phyloP scores from a whole-genome alignment of 2,329 filamentous ascomycete genomes.

The Knufia fluminis region DNA sequence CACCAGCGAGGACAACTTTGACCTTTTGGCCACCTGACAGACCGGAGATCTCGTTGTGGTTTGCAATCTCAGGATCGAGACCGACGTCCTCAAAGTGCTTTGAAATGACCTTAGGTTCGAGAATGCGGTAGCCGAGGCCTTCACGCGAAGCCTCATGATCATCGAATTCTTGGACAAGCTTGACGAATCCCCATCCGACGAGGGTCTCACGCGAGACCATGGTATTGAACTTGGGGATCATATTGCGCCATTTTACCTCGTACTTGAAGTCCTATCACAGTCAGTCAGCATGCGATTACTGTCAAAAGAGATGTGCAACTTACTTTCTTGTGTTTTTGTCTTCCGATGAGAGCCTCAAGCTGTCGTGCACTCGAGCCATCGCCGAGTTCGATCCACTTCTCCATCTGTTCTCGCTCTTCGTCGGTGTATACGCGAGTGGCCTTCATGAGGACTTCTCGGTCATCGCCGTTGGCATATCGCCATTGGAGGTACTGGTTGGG shows the following conservation, averaged over 20 bases:
- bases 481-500: constrained; percentile 98
- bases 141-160: constrained; percentile 98
- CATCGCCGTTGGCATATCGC: constrained; percentile 95
- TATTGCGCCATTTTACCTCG: constrained; percentile 65
- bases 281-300: not conserved
- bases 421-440: constrained; percentile 84
- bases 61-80: constrained; percentile 93
- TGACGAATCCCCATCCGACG: constrained; percentile 73
- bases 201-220: constrained; percentile 91
- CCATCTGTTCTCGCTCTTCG: constrained; percentile 81
- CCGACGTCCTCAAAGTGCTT: constrained; percentile 98
- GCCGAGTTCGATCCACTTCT: constrained; percentile 73
- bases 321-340: constrained; percentile 97
- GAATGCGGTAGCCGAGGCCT: constrained; percentile 87
- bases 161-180: constrained; percentile 95
- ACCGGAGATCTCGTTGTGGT: constrained; percentile 96
- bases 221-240: constrained; percentile 86
- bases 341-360: constrained; percentile 83
- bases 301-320: constrained; percentile 80
- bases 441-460: constrained; percentile 95
- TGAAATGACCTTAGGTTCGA: constrained; percentile 86
- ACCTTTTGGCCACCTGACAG: constrained; percentile 97
- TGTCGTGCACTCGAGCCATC: constrained; percentile 71
- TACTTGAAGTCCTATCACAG: constrained; percentile 18
- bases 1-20: constrained; percentile 92